phyloP scores from a whole-genome alignment of 768 basidiomycete species.

The Boletus coccyginus region DNA sequence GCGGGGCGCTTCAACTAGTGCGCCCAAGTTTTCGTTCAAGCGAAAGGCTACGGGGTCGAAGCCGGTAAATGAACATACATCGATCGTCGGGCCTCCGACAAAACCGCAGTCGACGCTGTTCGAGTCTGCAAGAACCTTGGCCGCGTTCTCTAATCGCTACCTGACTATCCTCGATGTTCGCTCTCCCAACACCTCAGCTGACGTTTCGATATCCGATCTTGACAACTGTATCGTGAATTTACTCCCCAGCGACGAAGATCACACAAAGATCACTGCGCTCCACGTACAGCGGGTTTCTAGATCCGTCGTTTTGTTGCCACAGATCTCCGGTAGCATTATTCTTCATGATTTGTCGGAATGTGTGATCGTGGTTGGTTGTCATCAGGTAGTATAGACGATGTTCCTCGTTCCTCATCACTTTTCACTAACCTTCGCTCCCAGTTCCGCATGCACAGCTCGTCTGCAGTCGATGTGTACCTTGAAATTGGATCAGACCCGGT shows the following conservation, averaged over 20 bases:
- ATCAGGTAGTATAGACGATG: slow-evolving; percentile 55
- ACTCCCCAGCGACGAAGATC: slow-evolving; percentile 26
- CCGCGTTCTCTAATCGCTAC: slow-evolving; percentile 44
- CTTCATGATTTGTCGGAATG: slow-evolving; percentile 63
- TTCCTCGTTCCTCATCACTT: not conserved
- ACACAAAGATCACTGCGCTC: slow-evolving; percentile 14
- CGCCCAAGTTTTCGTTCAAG: slow-evolving; percentile 71
- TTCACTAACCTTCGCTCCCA: slow-evolving; percentile 27
- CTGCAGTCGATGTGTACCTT: slow-evolving; percentile 61
- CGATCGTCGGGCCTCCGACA: not conserved
- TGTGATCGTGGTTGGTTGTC: slow-evolving; percentile 68
- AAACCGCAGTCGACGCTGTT: slow-evolving; percentile 2
- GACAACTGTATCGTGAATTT: slow-evolving; percentile 71
- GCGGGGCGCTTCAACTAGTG: slow-evolving; percentile 42
- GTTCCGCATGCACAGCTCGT: slow-evolving; percentile 88
- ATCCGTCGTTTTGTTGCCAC: slow-evolving; percentile 64
- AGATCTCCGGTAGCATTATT: slow-evolving; percentile 67
- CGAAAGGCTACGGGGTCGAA: slow-evolving; percentile 35
- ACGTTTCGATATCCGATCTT: slow-evolving; percentile 67
- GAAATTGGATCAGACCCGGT: slow-evolving; percentile 68
- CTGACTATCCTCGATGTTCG: slow-evolving; percentile 36
- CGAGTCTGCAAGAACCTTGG: slow-evolving; percentile 40
- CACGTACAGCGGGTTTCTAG: slow-evolving; percentile 52
- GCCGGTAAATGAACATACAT: slow-evolving; percentile 1
- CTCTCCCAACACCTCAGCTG: slow-evolving; percentile 37